These are phyloP conservation scores for Adansonia rubrostipa DNA, from an alignment of 441 rosid species.

Conservation along the genomic window DNA sequence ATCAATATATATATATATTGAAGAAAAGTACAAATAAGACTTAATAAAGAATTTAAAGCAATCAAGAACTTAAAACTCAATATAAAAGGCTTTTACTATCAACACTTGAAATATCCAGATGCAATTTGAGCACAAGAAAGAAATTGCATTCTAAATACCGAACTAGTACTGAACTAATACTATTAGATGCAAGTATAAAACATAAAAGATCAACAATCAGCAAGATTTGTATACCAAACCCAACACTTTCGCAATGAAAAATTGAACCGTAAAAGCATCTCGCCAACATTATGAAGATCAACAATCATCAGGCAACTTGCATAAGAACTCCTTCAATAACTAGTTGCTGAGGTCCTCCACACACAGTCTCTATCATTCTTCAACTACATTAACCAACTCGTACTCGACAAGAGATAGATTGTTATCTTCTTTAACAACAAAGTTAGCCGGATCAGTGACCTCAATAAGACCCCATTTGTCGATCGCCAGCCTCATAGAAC, in stretches of 20 bases:
- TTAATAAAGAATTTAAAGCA: no score
- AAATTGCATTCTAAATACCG: background rate
- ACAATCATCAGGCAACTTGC: background rate
- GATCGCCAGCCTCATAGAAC: slow-evolving; percentile 56
- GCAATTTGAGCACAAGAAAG: background rate
- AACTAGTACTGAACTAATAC: background rate
- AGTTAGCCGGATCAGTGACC: slow-evolving; percentile 36
- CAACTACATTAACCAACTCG: slow-evolving; percentile 50
- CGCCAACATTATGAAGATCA: background rate
- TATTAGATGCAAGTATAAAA: background rate
- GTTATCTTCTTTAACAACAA: slow-evolving; percentile 44
- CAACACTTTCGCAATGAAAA: background rate
- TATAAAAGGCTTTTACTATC: no score
- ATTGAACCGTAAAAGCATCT: background rate
- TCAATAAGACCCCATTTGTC: slow-evolving; percentile 60
- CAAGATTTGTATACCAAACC: slow-evolving; percentile 17
- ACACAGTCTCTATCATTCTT: slow-evolving; percentile 35
- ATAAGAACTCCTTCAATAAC: slow-evolving; percentile 5
- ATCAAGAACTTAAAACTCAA: no score
- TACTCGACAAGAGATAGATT: slow-evolving; percentile 29
- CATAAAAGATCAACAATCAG: slow-evolving; percentile 8
- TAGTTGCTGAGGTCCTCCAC: background rate
- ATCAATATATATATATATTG: no score
- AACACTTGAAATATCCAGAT: no score
- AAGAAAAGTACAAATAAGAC: no score